Conservation (phyloP, 2,329 filamentous ascomycete genomes). For the Fusarium beomiforme region DNA sequence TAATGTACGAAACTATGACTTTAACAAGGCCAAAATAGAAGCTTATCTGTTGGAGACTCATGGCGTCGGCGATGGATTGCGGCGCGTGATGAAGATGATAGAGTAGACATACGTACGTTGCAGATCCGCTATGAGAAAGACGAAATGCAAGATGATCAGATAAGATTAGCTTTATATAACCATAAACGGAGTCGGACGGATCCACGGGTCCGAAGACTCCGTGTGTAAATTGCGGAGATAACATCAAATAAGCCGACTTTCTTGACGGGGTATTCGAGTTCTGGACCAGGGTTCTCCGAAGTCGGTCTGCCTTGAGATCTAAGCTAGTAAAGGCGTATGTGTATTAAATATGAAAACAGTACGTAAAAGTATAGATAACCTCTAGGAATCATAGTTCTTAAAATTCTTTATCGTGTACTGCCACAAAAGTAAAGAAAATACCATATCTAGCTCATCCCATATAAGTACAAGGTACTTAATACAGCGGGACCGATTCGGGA, state of each 20-base stretch:
- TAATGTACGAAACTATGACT: neutral
- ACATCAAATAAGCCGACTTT: neutral
- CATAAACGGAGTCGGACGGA: neutral
- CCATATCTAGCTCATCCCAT: neutral
- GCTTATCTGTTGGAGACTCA: neutral
- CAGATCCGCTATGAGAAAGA: neutral
- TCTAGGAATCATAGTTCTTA: too few relatives aligned
- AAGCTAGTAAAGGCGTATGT: too few relatives aligned
- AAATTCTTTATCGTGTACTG: neutral
- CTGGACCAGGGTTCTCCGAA: neutral
- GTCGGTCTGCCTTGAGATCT: neutral
- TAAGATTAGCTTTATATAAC: neutral
- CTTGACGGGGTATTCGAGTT: neutral
- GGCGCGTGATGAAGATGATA: neutral
- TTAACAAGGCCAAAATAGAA: constrained; percentile 14
- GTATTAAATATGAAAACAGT: too few relatives aligned
- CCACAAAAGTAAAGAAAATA: neutral
- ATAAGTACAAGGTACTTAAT: neutral
- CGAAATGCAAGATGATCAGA: constrained; percentile 8
- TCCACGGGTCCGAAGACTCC: neutral
- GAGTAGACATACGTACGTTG: neutral
- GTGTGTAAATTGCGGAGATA: neutral
- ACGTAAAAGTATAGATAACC: too few relatives aligned
- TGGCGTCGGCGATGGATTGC: neutral
- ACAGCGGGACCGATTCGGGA: neutral